phyloP scores from a whole-genome alignment of 352 stramenopile genomes.

The Phytophthora kernoviae region DNA sequence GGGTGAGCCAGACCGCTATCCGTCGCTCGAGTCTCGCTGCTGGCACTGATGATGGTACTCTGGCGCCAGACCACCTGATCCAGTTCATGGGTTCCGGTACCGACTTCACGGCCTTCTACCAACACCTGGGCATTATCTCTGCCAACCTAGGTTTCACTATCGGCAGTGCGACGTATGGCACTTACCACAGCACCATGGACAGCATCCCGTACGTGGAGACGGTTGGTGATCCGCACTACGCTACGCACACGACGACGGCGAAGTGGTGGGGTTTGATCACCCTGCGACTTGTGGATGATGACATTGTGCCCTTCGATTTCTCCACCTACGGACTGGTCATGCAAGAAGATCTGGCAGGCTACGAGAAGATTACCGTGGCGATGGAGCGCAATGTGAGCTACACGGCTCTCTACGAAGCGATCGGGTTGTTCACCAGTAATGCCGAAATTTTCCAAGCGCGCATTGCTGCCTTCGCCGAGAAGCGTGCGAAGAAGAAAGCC shows the following conservation, averaged over 20 bases:
- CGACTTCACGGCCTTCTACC: constrained; percentile 85
- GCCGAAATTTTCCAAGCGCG: constrained; percentile 33
- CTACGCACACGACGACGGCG: constrained; percentile 45
- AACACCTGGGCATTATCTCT: constrained; percentile 80
- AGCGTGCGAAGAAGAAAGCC: not conserved
- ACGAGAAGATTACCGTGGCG: constrained; percentile 23
- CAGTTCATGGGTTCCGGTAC: constrained; percentile 62
- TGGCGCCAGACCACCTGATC: constrained; percentile 51
- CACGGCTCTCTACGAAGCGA: constrained; percentile 21
- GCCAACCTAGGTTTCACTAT: constrained; percentile 70
- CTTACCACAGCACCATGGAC: constrained; percentile 89
- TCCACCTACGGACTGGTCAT: constrained; percentile 50
- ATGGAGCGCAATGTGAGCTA: constrained; percentile 25
- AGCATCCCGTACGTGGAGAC: constrained; percentile 72
- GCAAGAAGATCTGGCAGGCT: constrained; percentile 31
- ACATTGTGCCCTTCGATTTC: constrained; percentile 59
- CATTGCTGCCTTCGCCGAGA: constrained; percentile 1
- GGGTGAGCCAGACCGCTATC: constrained; percentile 23
- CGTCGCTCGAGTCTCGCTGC: constrained; percentile 2
- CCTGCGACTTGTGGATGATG: constrained; percentile 48
- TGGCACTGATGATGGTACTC: constrained; percentile 39
- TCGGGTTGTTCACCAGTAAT: constrained; percentile 34
- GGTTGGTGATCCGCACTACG: constrained; percentile 58
- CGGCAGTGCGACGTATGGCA: constrained; percentile 49
- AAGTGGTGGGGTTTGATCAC: constrained; percentile 64